phyloP scores from a whole-genome alignment of 352 stramenopile genomes.

The Phytophthora chlamydospora region DNA sequence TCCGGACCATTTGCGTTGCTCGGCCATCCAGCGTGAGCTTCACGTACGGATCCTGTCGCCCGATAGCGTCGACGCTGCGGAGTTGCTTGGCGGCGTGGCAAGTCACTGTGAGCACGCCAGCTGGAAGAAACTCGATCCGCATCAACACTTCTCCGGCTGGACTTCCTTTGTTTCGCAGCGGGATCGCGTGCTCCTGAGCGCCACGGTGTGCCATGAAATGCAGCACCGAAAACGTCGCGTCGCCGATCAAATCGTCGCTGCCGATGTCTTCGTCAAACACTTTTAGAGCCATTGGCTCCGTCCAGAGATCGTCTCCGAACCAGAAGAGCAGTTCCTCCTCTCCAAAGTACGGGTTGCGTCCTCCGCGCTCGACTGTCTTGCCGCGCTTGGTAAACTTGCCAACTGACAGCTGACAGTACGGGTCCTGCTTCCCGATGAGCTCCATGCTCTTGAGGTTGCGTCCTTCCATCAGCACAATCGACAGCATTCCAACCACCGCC shows the following conservation, averaged over 20 bases:
- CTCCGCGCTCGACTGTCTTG: slow-evolving; percentile 79
- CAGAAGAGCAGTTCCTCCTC: slow-evolving; percentile 93
- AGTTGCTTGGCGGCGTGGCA: slow-evolving; percentile 69
- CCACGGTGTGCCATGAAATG: slow-evolving; percentile 70
- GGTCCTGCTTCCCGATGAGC: slow-evolving; percentile 90
- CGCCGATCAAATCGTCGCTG: slow-evolving; percentile 90
- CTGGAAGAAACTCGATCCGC: slow-evolving; percentile 85
- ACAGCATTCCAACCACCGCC: slow-evolving; percentile 85
- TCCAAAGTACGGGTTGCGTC: slow-evolving; percentile 90
- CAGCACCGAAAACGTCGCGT: slow-evolving; percentile 70
- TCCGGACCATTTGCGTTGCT: slow-evolving; percentile 72
- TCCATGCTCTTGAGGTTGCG: slow-evolving; percentile 92
- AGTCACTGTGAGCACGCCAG: slow-evolving; percentile 66
- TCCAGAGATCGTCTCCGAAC: slow-evolving; percentile 92
- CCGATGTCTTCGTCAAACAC: slow-evolving; percentile 91
- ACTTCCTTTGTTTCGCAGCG: slow-evolving; percentile 66
- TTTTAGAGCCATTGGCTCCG: slow-evolving; percentile 73
- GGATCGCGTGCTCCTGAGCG: slow-evolving; percentile 60
- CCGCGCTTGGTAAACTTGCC: slow-evolving; percentile 70
- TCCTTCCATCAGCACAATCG: slow-evolving; percentile 87
- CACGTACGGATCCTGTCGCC: slow-evolving; percentile 78
- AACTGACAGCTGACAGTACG: slow-evolving; percentile 89
- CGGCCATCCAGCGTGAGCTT: slow-evolving; percentile 79
- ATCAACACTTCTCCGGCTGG: slow-evolving; percentile 78
- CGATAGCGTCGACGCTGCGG: slow-evolving; percentile 76